Base-by-base conservation (phyloP, 768 basidiomycete genomes). In the Russula sp. region DNA sequence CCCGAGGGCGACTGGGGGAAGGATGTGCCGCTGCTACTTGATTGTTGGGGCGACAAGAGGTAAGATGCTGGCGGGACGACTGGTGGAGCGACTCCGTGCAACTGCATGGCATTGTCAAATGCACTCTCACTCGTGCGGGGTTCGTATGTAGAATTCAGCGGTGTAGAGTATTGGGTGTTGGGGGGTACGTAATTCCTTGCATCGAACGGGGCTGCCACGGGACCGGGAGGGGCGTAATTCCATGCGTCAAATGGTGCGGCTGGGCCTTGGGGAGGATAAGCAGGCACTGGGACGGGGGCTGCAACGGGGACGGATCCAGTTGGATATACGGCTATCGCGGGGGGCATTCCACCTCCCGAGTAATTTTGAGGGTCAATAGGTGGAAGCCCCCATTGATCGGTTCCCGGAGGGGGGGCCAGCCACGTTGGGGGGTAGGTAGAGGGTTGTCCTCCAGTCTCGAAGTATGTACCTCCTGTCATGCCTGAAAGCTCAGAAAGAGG, bases 121-220 rank as follows among this genome's bases (percentile, higher is more conserved):
- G 64, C 66, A 58, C 66, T 67, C 52, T 61, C 55, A 31, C 66
- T 65, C 22, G 66, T 67, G 37, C 53, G 54, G 3, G 66, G 66
- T 39, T 67, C 66, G 64, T 67, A 65, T 20, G 64, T 61, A 5
- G 53, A 44, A 2, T 27, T 22, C 47, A 40, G 35, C 10, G 27
- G 48, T n/a, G 50, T 58, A n/a, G n/a, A 31, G 22, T 39, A 34
- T 3, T 50, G 48, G 22, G 22, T 7, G 27, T 56, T 54, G 31
- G 58, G 63, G 2, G 63, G 63, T 14, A 55, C 27, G 58, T 64
- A 64, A 31, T 64, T 64, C 50, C 53, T 59, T 45, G 58, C 34
- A 18, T 64, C 63, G 48, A 55, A 64, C 4, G 47, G 49, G n/a
- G 7, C 54, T n/a, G 32, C 2, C 18, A 22, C 16, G 4, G 54